A percentile compares a stretch with the other conserved stretches of the same genome.
These are phyloP conservation scores for Mycocentrospora acerina DNA, from an alignment of 2,329 filamentous ascomycete species.

Conservation along the genomic window DNA sequence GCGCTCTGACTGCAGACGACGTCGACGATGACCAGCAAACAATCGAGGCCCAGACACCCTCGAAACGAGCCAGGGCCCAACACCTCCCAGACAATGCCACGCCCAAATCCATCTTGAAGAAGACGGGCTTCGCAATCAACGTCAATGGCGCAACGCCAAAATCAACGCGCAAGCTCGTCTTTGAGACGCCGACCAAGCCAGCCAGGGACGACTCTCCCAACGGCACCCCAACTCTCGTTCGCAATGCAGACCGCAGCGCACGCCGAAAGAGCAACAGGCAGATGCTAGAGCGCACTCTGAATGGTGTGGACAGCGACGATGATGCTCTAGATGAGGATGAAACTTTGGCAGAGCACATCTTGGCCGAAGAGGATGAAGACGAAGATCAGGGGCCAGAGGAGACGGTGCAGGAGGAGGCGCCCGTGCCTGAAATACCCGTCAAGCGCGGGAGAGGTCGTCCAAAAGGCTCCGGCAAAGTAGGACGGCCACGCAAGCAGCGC, in stretches of 20 bases:
- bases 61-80: conserved; percentile 24
- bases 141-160: conserved; percentile 42
- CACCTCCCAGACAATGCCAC: conserved; percentile 29
- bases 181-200: conserved; percentile 47
- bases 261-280: conserved; percentile 79
- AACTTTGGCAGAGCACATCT: conserved; percentile 68
- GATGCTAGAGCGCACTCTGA: conserved; percentile 70
- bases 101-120: conserved; percentile 39
- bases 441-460: conserved; percentile 52
- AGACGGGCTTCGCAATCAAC: conserved; percentile 21
- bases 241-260: conserved; percentile 80
- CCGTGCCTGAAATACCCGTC: conserved; percentile 56
- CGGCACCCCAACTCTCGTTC: conserved; percentile 63
- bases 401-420: conserved; percentile 25
- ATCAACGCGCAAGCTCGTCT: conserved; percentile 49
- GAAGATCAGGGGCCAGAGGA: conserved; percentile 23
- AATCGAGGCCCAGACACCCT: conserved; percentile 33
- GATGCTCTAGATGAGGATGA: conserved; percentile 67
- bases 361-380: conserved; percentile 56
- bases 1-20: conserved; percentile 15
- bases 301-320: conserved; percentile 66
- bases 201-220: conserved; percentile 33
- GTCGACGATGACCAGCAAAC: conserved; percentile 20
- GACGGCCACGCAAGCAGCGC: conserved; percentile 61
- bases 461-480: conserved; percentile 35